Percentiles rank a stretch among this genome's conserved stretches.
Conservation (phyloP, 495 filamentous ascomycete species). For the Rhizodiscina lignyota region DNA sequence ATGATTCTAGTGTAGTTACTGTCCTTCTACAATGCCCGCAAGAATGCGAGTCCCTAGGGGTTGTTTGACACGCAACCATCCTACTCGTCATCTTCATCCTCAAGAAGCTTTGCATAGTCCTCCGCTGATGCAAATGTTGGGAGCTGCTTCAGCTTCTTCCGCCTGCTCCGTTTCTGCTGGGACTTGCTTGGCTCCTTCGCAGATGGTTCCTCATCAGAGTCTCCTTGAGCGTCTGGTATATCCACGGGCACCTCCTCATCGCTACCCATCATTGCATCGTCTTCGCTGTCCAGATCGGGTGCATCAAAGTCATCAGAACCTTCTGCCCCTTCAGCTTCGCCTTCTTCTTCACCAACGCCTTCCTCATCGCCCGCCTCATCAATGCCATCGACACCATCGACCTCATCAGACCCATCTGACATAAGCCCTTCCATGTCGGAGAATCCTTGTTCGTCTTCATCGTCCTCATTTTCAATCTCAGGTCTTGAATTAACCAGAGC, state of each 20-base stretch:
- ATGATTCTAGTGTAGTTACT: no score
- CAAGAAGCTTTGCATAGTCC: constrained; percentile 81
- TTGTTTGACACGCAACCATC: no score
- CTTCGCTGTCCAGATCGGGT: constrained; percentile 23
- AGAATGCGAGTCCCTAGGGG: no score
- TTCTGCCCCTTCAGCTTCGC: constrained; percentile 2
- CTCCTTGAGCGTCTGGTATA: constrained; percentile 29
- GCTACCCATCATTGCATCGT: constrained; percentile 19
- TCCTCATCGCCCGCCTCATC: constrained; percentile 27
- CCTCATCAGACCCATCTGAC: constrained; percentile 30
- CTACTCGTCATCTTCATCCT: constrained; percentile 46
- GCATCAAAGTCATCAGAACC: constrained; percentile 21
- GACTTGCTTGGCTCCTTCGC: constrained; percentile 6
- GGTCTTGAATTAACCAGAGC: constrained; percentile 68
- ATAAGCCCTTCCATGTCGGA: constrained; percentile 21
- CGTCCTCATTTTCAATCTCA: constrained; percentile 52
- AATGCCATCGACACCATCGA: constrained; percentile 35
- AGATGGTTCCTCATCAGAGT: constrained; percentile 20
- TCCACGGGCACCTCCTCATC: constrained; percentile 19
- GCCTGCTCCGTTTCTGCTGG: constrained; percentile 15
- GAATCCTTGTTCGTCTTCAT: constrained; percentile 38
- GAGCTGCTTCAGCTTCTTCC: constrained; percentile 60
- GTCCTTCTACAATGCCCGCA: no score
- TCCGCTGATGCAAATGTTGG: constrained; percentile 86
- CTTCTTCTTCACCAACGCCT: constrained; percentile 9